Evolutionary conservation across 768 basidiomycete species (phyloP), one percentile per base, ranked within the genome.

Genomic region (Lactarius akahatsu): DNA sequence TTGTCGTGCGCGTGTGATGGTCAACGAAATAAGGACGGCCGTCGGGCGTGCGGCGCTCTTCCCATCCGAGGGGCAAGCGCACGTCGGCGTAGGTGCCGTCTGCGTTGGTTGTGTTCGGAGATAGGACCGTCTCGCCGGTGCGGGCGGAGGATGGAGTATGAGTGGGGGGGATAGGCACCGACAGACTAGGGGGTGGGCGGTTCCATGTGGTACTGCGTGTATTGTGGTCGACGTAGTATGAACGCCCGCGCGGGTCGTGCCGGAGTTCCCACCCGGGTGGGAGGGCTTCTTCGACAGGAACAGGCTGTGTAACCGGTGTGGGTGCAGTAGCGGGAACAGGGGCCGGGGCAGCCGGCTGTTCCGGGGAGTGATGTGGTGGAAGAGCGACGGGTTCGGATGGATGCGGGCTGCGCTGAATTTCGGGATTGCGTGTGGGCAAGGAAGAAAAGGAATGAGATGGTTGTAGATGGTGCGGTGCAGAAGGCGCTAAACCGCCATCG

Each of bases 161-260:
- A 65, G 76, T 70, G 23, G 74, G 64, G 59, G 50, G 50, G 13
- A 68, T n/a, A 61, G 57, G 70, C 68, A 70, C 74, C 34, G 38
- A 70, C 34, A 57, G 71, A 62, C 38, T 65, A 67, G 50, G 38
- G 65, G 77, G 75, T 3, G 85, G 88, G 63, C 86, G 83, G 71
- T 85, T 82, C 94, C 94, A 95, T 26, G 91, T 89, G 43, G 94
- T 95, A 10, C 85, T 82, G 65, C 91, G 85, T 6, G 86, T 85
- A 71, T 84, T 89, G 75, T 96, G 94, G 75, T 96, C 94, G 65
- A 96, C 92, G 74, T 90, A 95, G 77, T 96, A 96, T 28, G 85
- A 77, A 64, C 94, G 79, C 4, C 87, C 87, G 63, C 87, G 84
- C 26, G 81, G 80, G 73, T 94, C 93, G 57, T 82, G 79, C 36